phyloP scores from a whole-genome alignment of 495 filamentous ascomycete genomes.

The Immersiella caudata region DNA sequence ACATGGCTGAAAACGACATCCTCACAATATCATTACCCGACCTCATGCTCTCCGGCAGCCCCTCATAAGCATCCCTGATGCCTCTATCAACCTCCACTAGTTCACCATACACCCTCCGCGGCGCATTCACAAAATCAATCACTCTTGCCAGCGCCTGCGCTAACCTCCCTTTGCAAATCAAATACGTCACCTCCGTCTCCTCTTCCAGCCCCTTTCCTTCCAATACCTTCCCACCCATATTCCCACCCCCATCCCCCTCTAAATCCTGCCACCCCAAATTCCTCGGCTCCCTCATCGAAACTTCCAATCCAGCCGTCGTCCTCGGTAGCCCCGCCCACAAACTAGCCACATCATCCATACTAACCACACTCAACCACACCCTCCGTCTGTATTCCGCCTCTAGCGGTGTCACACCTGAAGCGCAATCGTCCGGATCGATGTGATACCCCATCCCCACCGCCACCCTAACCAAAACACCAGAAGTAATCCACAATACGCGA shows the following conservation, averaged over 20 bases:
- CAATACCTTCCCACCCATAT: too few relatives aligned
- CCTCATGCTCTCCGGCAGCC: slow-evolving; percentile 17
- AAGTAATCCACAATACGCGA: slow-evolving; percentile 39
- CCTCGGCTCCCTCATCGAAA: slow-evolving; percentile 39
- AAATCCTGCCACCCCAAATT: too few relatives aligned
- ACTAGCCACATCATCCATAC: slow-evolving; percentile 39
- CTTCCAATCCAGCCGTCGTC: slow-evolving; percentile 39
- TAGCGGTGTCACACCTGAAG: slow-evolving; percentile 30
- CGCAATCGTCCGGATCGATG: slow-evolving; percentile 29
- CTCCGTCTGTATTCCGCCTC: slow-evolving; percentile 44
- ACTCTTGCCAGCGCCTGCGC: slow-evolving; percentile 26
- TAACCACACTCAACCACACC: slow-evolving; percentile 36
- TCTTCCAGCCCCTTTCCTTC: too few relatives aligned
- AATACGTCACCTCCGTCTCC: too few relatives aligned
- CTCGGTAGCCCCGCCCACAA: slow-evolving; percentile 44
- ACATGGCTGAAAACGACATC: too few relatives aligned
- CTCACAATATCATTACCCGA: too few relatives aligned
- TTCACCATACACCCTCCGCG: slow-evolving; percentile 27
- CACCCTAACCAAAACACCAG: slow-evolving; percentile 40
- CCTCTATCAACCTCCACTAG: slow-evolving; percentile 31
- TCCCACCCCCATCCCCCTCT: too few relatives aligned
- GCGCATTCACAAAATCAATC: slow-evolving; percentile 33
- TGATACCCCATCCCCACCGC: slow-evolving; percentile 50
- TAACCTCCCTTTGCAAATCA: slow-evolving; percentile 33
- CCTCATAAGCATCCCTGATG: slow-evolving; percentile 18